Conservation (phyloP, 202 grass and related monocot species). For the Musa balbisiana region DNA sequence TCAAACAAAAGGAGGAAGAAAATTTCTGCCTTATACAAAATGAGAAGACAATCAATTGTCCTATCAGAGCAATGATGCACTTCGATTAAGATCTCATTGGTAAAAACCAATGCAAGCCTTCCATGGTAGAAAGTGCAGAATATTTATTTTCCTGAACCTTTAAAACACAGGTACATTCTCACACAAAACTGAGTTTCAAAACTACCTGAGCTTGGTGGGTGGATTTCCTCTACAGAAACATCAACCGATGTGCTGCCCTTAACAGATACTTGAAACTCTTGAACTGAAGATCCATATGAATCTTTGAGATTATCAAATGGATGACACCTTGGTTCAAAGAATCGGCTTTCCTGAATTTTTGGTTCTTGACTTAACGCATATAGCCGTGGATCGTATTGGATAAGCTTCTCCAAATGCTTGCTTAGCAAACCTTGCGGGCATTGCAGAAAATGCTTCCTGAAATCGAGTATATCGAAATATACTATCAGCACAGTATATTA, state of each 20-base stretch:
- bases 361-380: conserved; percentile 44
- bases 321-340: conserved; percentile 43
- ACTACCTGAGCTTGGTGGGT: conserved; percentile 34
- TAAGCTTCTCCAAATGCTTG: conserved; percentile 75
- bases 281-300: conserved; percentile 15
- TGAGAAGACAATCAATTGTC: no score
- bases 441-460: conserved; percentile 75
- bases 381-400: conserved; percentile 59
- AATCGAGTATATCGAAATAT: conserved; percentile 6
- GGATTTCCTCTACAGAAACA: conserved; percentile 12
- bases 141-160: not conserved
- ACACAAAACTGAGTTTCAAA: not conserved
- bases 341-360: conserved; percentile 43
- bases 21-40: no score
- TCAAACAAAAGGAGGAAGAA: not conserved
- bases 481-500: not conserved
- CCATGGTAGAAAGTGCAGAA: not conserved
- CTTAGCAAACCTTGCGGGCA: conserved; percentile 61
- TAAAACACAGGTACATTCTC: not conserved
- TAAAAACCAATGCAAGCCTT: not conserved
- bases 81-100: not conserved
- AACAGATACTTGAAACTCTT: conserved; percentile 20
- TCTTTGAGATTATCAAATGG: conserved; percentile 34
- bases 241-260: conserved; percentile 9
- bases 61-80: not conserved